These are phyloP conservation scores for Didymosphaeria variabile DNA, from an alignment of 2,329 filamentous ascomycete species.

Conservation along the genomic window DNA sequence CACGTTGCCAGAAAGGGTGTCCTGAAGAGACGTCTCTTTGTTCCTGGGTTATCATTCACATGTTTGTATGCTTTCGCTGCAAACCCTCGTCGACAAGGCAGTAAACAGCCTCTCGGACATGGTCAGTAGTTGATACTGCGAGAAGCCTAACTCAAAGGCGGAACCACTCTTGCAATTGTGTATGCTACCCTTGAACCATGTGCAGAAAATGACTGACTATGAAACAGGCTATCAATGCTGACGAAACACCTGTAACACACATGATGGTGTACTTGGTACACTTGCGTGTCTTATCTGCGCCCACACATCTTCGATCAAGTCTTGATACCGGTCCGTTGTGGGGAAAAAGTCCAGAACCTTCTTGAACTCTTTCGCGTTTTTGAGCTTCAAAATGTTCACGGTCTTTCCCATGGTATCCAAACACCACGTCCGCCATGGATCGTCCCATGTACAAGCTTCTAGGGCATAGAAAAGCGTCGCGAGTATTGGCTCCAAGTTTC, in stretches of 20 bases:
- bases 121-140: not conserved
- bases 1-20: too few relatives aligned
- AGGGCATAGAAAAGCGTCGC: constrained; percentile 30
- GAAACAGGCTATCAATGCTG: not conserved
- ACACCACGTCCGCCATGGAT: constrained; percentile 25
- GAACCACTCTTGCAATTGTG: not conserved
- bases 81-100: not conserved
- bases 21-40: too few relatives aligned
- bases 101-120: not conserved
- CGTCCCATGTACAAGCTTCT: constrained; percentile 24
- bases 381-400: constrained; percentile 26
- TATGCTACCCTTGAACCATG: not conserved
- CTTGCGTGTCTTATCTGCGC: constrained; percentile 21
- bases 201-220: not conserved
- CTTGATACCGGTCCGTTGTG: constrained; percentile 20
- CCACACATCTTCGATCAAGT: constrained; percentile 22
- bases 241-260: not conserved
- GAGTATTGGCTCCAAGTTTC: constrained; percentile 27
- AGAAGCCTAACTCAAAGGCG: not conserved
- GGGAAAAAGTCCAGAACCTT: constrained; percentile 30
- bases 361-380: constrained; percentile 27
- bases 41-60: not conserved
- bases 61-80: not conserved
- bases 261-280: constrained; percentile 1
- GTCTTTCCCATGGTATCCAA: constrained; percentile 20